A percentile compares a stretch with the other conserved stretches of the same genome.
Conservation (phyloP, 2,329 filamentous ascomycete species). For the Xylogone sp. region DNA sequence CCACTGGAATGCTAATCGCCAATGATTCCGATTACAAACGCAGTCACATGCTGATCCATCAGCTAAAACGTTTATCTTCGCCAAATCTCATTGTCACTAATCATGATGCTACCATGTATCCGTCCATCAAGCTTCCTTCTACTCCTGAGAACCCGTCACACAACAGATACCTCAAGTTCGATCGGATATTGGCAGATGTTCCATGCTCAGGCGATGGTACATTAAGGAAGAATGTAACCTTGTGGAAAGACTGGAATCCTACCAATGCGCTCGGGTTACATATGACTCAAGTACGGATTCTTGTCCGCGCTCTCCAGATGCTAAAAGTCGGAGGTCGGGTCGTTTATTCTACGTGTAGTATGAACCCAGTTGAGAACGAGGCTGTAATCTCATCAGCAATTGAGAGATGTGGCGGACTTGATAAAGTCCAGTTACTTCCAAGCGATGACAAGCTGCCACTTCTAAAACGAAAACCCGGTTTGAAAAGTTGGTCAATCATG, state of each 20-base stretch:
- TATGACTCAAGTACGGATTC: constrained; percentile 80
- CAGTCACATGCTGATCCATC: constrained; percentile 94
- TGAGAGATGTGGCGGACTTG: constrained; percentile 78
- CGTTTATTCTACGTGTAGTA: constrained; percentile 97
- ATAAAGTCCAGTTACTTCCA: constrained; percentile 81
- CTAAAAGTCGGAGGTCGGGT: constrained; percentile 91
- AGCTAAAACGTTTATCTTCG: constrained; percentile 94
- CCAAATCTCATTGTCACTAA: constrained; percentile 97
- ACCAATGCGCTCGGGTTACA: constrained; percentile 85
- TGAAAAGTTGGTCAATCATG: constrained; percentile 86
- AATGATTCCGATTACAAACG: constrained; percentile 98
- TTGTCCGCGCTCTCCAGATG: constrained; percentile 91
- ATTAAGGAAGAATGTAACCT: constrained; percentile 82
- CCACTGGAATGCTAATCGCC: constrained; percentile 87
- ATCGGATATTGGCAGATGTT: constrained; percentile 93
- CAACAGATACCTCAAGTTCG: constrained; percentile 85
- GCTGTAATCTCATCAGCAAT: constrained; percentile 86
- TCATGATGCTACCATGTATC: constrained; percentile 94
- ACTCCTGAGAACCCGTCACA: constrained; percentile 49
- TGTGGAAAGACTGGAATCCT: constrained; percentile 95
- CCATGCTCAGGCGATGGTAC: constrained; percentile 97
- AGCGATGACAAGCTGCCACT: constrained; percentile 73
- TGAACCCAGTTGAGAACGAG: constrained; percentile 98
- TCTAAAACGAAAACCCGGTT: constrained; percentile 71
- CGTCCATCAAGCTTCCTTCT: constrained; percentile 79